Evolutionary conservation across 805 yeast genomes (phyloP).

Genomic region (Barnettozyma sucrosica): DNA sequence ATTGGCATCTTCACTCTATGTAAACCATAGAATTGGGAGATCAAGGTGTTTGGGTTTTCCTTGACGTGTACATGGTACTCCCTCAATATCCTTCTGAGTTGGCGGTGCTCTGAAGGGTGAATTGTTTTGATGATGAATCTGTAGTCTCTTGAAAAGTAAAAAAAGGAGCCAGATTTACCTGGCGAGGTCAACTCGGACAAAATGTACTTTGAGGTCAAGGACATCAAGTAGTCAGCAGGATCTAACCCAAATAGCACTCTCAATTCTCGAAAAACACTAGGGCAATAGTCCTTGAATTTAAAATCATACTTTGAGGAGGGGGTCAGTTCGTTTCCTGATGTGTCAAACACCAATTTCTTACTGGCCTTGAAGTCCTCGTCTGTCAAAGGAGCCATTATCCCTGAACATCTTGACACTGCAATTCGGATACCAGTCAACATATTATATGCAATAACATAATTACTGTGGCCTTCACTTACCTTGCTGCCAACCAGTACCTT

Average conservation of each 20-base stretch:
- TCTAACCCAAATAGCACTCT: constrained; percentile 79
- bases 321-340: constrained; percentile 80
- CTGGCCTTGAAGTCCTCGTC: constrained; percentile 65
- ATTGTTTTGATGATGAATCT: constrained; percentile 93
- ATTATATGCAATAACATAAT: constrained; percentile 90
- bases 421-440: constrained; percentile 97
- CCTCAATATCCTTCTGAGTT: constrained; percentile 63
- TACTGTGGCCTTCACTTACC: constrained; percentile 89
- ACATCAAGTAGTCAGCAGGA: constrained; percentile 91
- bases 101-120: constrained; percentile 87
- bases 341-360: constrained; percentile 81
- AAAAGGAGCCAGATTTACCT: constrained; percentile 94
- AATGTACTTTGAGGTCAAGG: constrained; percentile 88
- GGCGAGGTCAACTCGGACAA: constrained; percentile 91
- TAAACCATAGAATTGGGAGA: constrained; percentile 94
- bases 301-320: constrained; percentile 94
- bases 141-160: constrained; percentile 90
- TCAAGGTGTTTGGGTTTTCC: constrained; percentile 77
- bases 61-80: constrained; percentile 79
- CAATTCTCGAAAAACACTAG: constrained; percentile 86
- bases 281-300: constrained; percentile 94
- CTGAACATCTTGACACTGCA: constrained; percentile 89
- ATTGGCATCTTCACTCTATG: constrained; percentile 90
- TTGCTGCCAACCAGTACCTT: constrained; percentile 69
- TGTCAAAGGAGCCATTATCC: constrained; percentile 66